Evolutionary conservation across 176 grass and related monocot species (phyloP), one percentile per base, ranked within the genome.

Genomic region (Secale cereale): DNA sequence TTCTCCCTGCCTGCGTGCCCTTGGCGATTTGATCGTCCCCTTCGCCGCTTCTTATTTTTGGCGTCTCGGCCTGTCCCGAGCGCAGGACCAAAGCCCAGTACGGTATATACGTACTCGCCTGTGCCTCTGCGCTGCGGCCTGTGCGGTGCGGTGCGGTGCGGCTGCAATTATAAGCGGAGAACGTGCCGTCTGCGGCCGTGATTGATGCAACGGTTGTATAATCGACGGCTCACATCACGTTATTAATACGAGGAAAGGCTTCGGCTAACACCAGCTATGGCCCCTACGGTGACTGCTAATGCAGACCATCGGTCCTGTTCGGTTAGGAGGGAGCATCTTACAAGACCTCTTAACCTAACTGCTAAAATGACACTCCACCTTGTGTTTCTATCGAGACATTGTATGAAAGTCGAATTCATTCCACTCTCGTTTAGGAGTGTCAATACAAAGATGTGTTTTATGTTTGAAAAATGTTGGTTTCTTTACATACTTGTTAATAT

Each of bases 41-140:
- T 72, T 43, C 22, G 23, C 35, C 59, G 59, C 77, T 82, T 73
- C 50, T 82, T 60, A 82, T 82, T 82, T 72, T 73, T 29, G 67
- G 67, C 50, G 52, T 72, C 48, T 37, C 29, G 22, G 70, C 13
- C 70, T 13, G 37, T 1, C n/a, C 32, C 32, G 2, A 23, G 33
- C 33, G 9, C 41, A 48, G 46, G 46, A 48, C 46, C 46, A 16
- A 48, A 48, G 2, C 54, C 36, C 14, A 45, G 37, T 23, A 45
- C 30, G 30, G 30, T 31, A 31, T 31, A 31, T 31, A 31, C 30
- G 30, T 31, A 45, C 54, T 61, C n/a, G 22, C 59, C 19, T 25
- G 59, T 74, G 70, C 70, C 26, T 7, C 9, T 40, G 30, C 26
- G 16, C 9, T 40, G 30, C 26, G 16, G 57, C 1, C 70, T 26